Conservation (phyloP, 2,329 filamentous ascomycete genomes). For the Gremmenia infestans region DNA sequence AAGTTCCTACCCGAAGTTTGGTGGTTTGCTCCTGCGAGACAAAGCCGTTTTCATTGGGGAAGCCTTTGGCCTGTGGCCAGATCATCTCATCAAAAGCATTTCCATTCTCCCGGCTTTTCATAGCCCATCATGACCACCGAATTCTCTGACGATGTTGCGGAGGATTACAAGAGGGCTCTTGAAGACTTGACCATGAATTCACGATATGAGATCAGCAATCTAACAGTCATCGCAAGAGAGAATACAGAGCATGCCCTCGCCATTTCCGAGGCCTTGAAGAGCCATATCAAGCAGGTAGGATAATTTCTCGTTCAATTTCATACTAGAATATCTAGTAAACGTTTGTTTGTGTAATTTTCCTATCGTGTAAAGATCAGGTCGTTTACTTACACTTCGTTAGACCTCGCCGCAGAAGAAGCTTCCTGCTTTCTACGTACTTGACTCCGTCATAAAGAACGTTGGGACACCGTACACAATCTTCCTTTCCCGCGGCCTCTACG, state of each 20-base stretch:
- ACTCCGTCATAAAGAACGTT: constrained; percentile 98
- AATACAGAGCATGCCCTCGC: constrained; percentile 93
- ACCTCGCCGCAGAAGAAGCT: constrained; percentile 84
- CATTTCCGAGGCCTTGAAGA: constrained; percentile 84
- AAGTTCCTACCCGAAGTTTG: constrained; percentile 17
- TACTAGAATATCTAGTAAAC: constrained; percentile 16
- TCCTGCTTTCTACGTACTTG: constrained; percentile 93
- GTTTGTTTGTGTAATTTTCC: constrained; percentile 7
- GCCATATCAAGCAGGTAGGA: constrained; percentile 92
- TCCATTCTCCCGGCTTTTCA: constrained; percentile 19
- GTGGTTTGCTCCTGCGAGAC: constrained; percentile 18
- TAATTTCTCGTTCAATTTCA: constrained; percentile 24
- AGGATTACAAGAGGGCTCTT: constrained; percentile 90
- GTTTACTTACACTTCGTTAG: constrained; percentile 44
- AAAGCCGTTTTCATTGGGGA: constrained; percentile 25
- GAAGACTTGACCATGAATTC: constrained; percentile 89
- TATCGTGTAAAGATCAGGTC: constrained; percentile 20
- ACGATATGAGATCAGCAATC: constrained; percentile 91
- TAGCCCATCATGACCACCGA: constrained; percentile 57
- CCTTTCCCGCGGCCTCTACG: constrained; percentile 84
- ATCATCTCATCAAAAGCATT: constrained; percentile 18
- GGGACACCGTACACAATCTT: constrained; percentile 96
- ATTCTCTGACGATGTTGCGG: constrained; percentile 74
- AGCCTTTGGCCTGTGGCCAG: constrained; percentile 17
- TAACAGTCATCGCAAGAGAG: constrained; percentile 96